Evolutionary conservation across 2,329 filamentous ascomycete genomes (phyloP), one percentile per base, ranked within the genome.

Genomic region (Orbilia javanica): DNA sequence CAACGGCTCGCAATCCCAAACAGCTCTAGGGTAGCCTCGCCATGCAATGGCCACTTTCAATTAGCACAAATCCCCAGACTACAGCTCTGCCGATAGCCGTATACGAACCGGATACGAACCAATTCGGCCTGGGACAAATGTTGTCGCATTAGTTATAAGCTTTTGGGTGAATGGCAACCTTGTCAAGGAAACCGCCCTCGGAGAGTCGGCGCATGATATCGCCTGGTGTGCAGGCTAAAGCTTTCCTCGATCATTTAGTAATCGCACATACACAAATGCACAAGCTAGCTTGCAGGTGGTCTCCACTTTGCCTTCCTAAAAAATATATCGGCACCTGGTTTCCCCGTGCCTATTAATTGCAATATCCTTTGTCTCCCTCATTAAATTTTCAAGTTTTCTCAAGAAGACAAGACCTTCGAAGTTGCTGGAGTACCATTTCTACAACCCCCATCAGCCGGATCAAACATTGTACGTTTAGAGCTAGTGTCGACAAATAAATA

Each of bases 81-180:
- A n/a, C 60, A 46, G 36, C 29, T 44, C 36, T 70, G 65, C 72
- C 65, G 72, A 66, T 76, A 69, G 29, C 72, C 72, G 72, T 70
- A 69, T 48, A 76, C 53, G 64, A 62, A 53, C 20, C 27, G 60
- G 22, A 70, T 76, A 76, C 69, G 60, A 73, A 42, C 60, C 48
- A 8, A 57, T 48, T 3, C 8, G 25, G 46, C 25, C 29, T 29
- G 44, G 39, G 8, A 27, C 13, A 44, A 34, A 22, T 8, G n/a
- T 44, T 20, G 42, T n/a, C 15, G 11, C 2, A 15, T 15, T 13
- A 20, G 42, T 18, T 53, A 63, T 63, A 75, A 75, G 71, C 71
- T 75, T 75, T 74, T 42, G 15, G 53, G 70, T 64, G 44, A 55
- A 25, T 5, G 27, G 10, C 22, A 52, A 53, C 57, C n/a, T n/a